Base-by-base conservation (phyloP, 78 protist species). In the Guillardia theta region DNA sequence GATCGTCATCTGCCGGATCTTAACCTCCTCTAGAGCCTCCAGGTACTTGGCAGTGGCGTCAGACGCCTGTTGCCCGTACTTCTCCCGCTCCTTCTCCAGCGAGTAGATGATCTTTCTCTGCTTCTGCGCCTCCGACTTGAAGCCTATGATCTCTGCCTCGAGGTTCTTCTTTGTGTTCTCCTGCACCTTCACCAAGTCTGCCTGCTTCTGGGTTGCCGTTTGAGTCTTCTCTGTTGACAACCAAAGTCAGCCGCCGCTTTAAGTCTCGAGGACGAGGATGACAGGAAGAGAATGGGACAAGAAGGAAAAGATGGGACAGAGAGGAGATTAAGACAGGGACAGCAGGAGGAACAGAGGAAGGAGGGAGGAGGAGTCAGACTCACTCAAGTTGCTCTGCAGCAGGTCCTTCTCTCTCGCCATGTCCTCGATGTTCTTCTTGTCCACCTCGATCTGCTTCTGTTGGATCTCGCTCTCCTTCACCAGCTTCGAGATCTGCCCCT, bases 11-110 rank as follows among this genome's bases (percentile, higher is more conserved):
- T 95, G 96, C 19, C 95, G 37, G 15, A 94, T 54, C 94, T 96
- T 95, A 62, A 95, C 93, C 64, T 97, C 97, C 94, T 98, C 98
- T 47, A 95, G 88, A 22, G 96, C 94, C 94, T 97, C 95, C 10
- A 48, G 83, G 30, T 76, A 70, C 96, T 78, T 92, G 24, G 80
- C 37, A 9, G 47, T 21, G 50, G 95, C 93, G 64, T 95, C 97
- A 12, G 90, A 43, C 19, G 90, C 90, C 90, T 95, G 95, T 27
- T 48, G 18, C n/a, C 94, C 77, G 88, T 88, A 94, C 94, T 78
- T n/a, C 37, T 96, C 96, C 47, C 96, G 54, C 93, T 95, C 97
- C 53, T 94, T 76, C 95, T 98, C 97, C 33, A 97, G 95, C 33
- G 30, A 0, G 95, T 47, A 93, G 94, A 97, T 90, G 88, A 46